These are phyloP conservation scores for Mimosa bimucronata DNA, from an alignment of 306 rosid genomes.

Conservation along the genomic window DNA sequence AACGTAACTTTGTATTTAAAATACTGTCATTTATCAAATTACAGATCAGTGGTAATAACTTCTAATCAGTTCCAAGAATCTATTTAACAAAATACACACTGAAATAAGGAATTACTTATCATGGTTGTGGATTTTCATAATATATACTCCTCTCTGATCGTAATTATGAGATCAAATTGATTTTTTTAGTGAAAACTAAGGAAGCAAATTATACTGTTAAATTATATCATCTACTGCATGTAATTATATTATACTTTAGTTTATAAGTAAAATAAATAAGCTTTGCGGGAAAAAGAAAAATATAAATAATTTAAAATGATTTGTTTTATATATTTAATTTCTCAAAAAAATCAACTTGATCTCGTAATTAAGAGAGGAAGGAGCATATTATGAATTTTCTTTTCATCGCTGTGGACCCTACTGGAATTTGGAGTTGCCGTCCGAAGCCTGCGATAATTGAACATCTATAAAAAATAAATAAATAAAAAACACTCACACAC, in stretches of 20 bases:
- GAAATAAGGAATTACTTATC: background rate
- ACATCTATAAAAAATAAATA: background rate
- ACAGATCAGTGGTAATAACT: background rate
- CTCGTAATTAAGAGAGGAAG: too few species aligned
- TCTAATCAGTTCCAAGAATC: background rate
- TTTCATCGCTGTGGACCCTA: background rate
- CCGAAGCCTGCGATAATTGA: background rate
- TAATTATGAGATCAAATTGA: too few species aligned
- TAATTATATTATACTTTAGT: too few species aligned
- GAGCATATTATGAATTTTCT: background rate
- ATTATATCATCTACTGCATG: too few species aligned
- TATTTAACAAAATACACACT: background rate
- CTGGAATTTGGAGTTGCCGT: background rate
- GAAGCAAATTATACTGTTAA: too few species aligned
- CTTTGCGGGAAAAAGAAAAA: too few species aligned
- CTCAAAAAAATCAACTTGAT: too few species aligned
- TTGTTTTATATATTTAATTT: too few species aligned
- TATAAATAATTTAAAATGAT: too few species aligned
- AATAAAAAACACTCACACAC: background rate
- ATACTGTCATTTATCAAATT: slow-evolving; percentile 4
- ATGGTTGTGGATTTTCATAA: background rate
- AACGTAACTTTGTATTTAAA: background rate
- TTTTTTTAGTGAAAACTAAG: too few species aligned
- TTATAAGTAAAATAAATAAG: too few species aligned
- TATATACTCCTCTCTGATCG: too few species aligned